Evolutionary conservation across 371 early-diverging fungal genomes (phyloP).

Genomic region (Umbelopsis sp.): DNA sequence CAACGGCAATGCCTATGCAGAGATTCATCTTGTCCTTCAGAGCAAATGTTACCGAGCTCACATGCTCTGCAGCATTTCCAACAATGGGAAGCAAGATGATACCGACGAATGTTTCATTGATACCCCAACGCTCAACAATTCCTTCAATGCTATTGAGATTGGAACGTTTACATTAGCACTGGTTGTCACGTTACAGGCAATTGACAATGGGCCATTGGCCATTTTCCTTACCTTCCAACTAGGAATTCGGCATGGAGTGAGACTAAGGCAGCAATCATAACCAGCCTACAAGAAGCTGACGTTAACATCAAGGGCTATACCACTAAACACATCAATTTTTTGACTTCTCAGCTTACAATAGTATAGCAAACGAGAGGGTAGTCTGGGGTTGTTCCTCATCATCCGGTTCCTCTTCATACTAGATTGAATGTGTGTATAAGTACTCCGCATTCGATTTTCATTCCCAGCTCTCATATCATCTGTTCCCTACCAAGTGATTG

Average conservation of each 20-base stretch:
- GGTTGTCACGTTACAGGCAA: neutral
- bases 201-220: neutral
- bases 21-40: constrained; percentile 91
- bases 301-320: neutral
- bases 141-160: constrained; percentile 71
- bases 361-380: constrained; percentile 48
- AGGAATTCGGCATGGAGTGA: constrained; percentile 83
- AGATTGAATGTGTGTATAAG: neutral
- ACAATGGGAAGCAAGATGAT: constrained; percentile 87
- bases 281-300: constrained; percentile 32
- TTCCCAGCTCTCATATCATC: neutral
- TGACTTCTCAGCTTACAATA: constrained; percentile 28
- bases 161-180: too few species aligned
- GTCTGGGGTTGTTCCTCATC: constrained; percentile 55
- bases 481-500: constrained; percentile 52
- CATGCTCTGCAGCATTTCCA: constrained; percentile 71
- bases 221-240: constrained; percentile 57
- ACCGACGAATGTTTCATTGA: constrained; percentile 83
- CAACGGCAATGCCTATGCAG: constrained; percentile 84
- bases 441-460: too few species aligned
- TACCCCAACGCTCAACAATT: constrained; percentile 60
- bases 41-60: constrained; percentile 82
- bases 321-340: neutral
- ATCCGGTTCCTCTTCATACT: constrained; percentile 54
- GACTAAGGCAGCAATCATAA: constrained; percentile 59